These are phyloP conservation scores for Pleurozium schreberi DNA, from an alignment of 225 moss, liverwort and hornwort species.

Conservation along the genomic window DNA sequence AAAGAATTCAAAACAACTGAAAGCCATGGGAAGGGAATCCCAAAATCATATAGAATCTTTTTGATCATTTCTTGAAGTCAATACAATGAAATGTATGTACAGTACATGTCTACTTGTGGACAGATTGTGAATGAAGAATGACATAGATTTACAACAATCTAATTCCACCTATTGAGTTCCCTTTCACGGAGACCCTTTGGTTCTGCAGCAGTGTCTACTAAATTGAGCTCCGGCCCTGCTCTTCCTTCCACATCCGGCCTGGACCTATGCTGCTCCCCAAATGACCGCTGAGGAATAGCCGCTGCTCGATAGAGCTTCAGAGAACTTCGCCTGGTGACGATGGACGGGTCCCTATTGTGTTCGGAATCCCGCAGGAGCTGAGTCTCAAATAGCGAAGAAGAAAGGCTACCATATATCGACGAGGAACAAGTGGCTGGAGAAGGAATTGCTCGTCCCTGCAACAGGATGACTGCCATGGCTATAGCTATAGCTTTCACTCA, in stretches of 20 bases:
- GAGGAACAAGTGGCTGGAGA: constrained; percentile 8
- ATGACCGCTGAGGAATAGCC: constrained; percentile 34
- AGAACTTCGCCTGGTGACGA: background rate
- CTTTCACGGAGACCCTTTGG: constrained; percentile 31
- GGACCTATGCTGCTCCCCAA: constrained; percentile 27
- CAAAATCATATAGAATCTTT: background rate
- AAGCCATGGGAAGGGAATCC: background rate
- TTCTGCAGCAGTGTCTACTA: constrained; percentile 38
- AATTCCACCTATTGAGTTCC: constrained; percentile 45
- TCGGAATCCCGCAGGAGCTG: constrained; percentile 4
- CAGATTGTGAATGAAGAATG: constrained; percentile 9
- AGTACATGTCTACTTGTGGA: background rate
- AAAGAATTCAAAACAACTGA: background rate
- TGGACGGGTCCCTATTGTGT: background rate
- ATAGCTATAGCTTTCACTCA: constrained; percentile 33
- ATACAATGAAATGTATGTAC: background rate
- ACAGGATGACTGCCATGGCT: constrained; percentile 24
- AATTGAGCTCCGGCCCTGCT: constrained; percentile 26
- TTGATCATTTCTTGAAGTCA: background rate
- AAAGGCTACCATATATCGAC: background rate
- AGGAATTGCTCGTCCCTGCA: constrained; percentile 23
- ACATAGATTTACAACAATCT: background rate
- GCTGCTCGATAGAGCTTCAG: constrained; percentile 26
- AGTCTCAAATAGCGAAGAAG: constrained; percentile 6
- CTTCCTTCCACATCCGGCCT: constrained; percentile 31